Evolutionary conservation across 305 asterid species (phyloP).

Genomic region (Fraxinus velutina): DNA sequence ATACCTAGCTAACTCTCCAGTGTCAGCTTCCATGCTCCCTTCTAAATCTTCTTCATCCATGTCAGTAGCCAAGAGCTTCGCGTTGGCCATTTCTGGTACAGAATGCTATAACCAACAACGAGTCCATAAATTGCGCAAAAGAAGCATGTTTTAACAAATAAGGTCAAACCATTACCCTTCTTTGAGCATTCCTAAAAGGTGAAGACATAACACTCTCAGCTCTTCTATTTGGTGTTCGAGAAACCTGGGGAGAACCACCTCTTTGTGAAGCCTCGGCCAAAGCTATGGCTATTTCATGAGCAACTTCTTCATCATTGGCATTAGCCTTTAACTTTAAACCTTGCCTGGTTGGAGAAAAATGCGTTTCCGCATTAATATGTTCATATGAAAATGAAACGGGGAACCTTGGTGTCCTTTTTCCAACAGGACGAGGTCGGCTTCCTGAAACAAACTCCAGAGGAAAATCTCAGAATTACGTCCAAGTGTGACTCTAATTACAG

Average conservation of each 20-base stretch:
- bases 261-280: conserved; percentile 86
- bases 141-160: conserved; percentile 10
- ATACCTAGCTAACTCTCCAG: conserved; percentile 62
- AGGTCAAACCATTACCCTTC: conserved; percentile 49
- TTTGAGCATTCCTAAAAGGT: conserved; percentile 62
- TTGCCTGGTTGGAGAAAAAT: conserved; percentile 53
- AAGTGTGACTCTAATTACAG: conserved; percentile 13
- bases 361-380: conserved; percentile 42
- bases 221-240: conserved; percentile 70
- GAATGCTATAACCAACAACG: conserved; percentile 42
- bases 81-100: conserved; percentile 36
- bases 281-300: conserved; percentile 78
- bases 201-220: conserved; percentile 70
- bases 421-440: conserved; percentile 78
- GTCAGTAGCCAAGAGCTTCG: conserved; percentile 50
- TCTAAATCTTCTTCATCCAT: conserved; percentile 77
- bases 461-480: conserved; percentile 26
- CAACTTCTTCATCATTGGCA: conserved; percentile 72
- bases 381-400: conserved; percentile 66
- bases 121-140: conserved; percentile 26
- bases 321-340: conserved; percentile 53
- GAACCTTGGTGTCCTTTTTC: conserved; percentile 85
- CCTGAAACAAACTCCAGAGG: conserved; percentile 49
- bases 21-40: conserved; percentile 87
- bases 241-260: conserved; percentile 88